A percentile compares a stretch with the other conserved stretches of the same genome.
Conservation (phyloP, 179 eudicot genomes). For the Spergularia azorica region DNA sequence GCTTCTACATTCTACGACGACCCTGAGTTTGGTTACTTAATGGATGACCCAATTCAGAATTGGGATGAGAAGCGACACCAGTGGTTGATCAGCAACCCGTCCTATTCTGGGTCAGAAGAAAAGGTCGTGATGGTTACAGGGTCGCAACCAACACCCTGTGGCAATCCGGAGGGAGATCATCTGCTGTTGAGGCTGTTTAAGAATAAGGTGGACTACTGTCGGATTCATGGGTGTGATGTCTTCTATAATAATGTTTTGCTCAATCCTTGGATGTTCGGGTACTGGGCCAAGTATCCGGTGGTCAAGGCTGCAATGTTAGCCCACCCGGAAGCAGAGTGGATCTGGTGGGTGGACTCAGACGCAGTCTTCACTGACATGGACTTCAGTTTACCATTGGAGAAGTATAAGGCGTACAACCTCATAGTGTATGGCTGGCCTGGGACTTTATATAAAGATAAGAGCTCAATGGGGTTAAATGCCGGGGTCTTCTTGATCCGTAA, state of each 20-base stretch:
- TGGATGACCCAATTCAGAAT: conserved; percentile 16
- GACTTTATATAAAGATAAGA: conserved; percentile 31
- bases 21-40: conserved; percentile 25
- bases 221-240: conserved; percentile 37
- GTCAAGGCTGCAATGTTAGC: conserved; percentile 46
- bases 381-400: conserved; percentile 39
- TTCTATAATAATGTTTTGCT: conserved; percentile 41
- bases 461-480: conserved; percentile 49
- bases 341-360: conserved; percentile 52
- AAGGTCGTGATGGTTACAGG: conserved; percentile 43
- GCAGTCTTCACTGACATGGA: conserved; percentile 55
- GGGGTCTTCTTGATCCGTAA: conserved; percentile 54
- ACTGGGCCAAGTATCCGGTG: conserved; percentile 47
- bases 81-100: conserved; percentile 30
- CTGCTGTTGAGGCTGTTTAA: conserved; percentile 37
- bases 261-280: conserved; percentile 39
- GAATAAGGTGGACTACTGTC: conserved; percentile 45
- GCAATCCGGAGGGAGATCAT: conserved; percentile 33
- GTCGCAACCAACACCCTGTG: conserved; percentile 40
- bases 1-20: conserved; percentile 23
- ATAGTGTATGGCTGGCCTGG: conserved; percentile 44
- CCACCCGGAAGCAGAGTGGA: conserved; percentile 54
- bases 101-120: conserved; percentile 11
- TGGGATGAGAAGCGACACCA: conserved; percentile 37
- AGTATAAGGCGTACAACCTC: conserved; percentile 37